phyloP scores from a whole-genome alignment of 2,329 filamentous ascomycete genomes.

The Leptographium lundbergii region DNA sequence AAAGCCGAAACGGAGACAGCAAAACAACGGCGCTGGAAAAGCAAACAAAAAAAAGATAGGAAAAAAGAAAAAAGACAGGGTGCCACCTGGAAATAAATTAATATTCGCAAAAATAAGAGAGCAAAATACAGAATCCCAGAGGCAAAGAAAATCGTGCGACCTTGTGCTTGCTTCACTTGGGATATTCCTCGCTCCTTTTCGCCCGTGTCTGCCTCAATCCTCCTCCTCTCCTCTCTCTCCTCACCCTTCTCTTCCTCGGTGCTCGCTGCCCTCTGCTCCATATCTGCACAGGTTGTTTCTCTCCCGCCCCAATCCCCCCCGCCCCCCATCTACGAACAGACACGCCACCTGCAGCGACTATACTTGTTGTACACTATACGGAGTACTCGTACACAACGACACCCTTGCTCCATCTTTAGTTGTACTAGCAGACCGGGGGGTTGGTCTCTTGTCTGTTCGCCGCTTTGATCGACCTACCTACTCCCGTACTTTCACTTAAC shows the following conservation, averaged over 20 bases:
- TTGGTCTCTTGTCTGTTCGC: slow-evolving; percentile 9
- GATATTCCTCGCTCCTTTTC: background rate
- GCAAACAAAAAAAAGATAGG: background rate
- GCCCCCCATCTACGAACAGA: background rate
- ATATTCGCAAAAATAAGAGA: background rate
- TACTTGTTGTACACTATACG: background rate
- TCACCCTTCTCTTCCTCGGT: background rate
- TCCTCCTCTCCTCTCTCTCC: background rate
- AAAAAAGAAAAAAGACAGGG: background rate
- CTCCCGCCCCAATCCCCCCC: background rate
- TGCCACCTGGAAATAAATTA: background rate
- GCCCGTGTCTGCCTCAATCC: background rate
- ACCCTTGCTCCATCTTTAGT: slow-evolving; percentile 5
- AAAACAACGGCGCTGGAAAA: background rate
- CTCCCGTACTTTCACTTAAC: slow-evolving; percentile 10
- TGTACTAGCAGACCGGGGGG: slow-evolving; percentile 12
- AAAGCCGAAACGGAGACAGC: background rate
- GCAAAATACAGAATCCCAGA: background rate
- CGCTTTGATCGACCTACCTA: slow-evolving; percentile 11
- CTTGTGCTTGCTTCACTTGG: background rate
- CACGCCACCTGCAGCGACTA: slow-evolving; percentile 1
- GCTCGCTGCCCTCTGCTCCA: background rate
- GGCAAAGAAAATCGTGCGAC: background rate
- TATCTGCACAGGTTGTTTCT: background rate
- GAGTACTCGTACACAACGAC: background rate